phyloP scores from a whole-genome alignment of 2,329 filamentous ascomycete species.

The Cladosporium sp. region DNA sequence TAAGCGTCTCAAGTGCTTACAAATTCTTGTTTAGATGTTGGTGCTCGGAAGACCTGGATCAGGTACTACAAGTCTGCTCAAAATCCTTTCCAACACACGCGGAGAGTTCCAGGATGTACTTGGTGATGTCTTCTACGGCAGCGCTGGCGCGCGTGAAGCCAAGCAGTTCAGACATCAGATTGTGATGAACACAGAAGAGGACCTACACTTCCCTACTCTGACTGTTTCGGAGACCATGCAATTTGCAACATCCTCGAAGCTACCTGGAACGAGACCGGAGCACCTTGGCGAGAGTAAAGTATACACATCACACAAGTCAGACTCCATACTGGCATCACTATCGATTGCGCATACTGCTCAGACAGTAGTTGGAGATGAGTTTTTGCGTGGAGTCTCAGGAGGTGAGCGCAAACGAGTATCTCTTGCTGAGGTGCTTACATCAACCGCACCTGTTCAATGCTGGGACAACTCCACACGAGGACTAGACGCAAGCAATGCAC shows the following conservation, averaged over 20 bases:
- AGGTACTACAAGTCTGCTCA: slow-evolving; percentile 69
- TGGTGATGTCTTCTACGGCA: slow-evolving; percentile 54
- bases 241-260: slow-evolving; percentile 55
- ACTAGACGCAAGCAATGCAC: slow-evolving; percentile 64
- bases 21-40: slow-evolving; percentile 42
- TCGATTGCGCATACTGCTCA: slow-evolving; percentile 44
- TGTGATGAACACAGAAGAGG: slow-evolving; percentile 49
- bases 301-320: slow-evolving; percentile 47
- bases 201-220: slow-evolving; percentile 57
- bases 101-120: slow-evolving; percentile 23
- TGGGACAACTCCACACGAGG: slow-evolving; percentile 70
- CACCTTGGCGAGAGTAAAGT: slow-evolving; percentile 42
- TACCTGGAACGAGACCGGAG: slow-evolving; percentile 40
- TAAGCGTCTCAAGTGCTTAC: slow-evolving; percentile 47
- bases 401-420: slow-evolving; percentile 57
- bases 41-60: slow-evolving; percentile 42
- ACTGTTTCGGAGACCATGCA: slow-evolving; percentile 57
- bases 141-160: slow-evolving; percentile 43
- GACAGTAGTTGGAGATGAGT: slow-evolving; percentile 69
- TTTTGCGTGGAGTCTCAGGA: slow-evolving; percentile 65
- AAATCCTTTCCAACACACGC: slow-evolving; percentile 64
- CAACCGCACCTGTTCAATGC: slow-evolving; percentile 59
- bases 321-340: slow-evolving; percentile 60
- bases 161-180: slow-evolving; percentile 48
- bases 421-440: slow-evolving; percentile 64